A percentile compares a stretch with the other conserved stretches of the same genome.
Evolutionary conservation across 306 rosid genomes (phyloP).

Genomic region (Medicago lupulina): DNA sequence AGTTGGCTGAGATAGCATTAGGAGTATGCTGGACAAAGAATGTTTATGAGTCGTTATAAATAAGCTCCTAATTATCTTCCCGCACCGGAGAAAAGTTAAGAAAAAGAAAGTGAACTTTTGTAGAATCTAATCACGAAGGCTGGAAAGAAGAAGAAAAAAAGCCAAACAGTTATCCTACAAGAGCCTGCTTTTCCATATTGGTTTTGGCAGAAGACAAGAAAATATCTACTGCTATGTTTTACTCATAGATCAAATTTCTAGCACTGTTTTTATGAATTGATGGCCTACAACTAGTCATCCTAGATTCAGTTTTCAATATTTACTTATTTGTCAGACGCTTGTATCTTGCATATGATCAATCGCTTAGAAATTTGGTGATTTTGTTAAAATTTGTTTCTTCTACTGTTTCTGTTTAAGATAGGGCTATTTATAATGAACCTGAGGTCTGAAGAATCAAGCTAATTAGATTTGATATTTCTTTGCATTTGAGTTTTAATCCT

Average conservation of each 20-base stretch:
- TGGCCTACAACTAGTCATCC: slow-evolving; percentile 21
- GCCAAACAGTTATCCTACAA: not conserved
- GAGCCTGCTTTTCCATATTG: too few species aligned
- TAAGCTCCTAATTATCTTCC: not conserved
- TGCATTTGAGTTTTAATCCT: slow-evolving; percentile 22
- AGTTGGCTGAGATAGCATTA: not conserved
- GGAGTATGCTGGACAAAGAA: not conserved
- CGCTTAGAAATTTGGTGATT: slow-evolving; percentile 30
- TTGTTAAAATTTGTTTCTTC: slow-evolving; percentile 24
- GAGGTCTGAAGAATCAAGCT: slow-evolving; percentile 11
- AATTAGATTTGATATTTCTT: slow-evolving; percentile 15
- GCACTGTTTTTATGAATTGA: not conserved
- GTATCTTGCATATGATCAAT: slow-evolving; percentile 14
- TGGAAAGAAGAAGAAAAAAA: not conserved
- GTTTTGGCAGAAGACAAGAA: too few species aligned
- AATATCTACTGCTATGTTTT: slow-evolving; percentile 3
- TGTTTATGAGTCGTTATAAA: not conserved
- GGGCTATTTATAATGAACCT: not conserved
- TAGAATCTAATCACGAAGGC: not conserved
- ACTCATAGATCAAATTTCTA: slow-evolving; percentile 1
- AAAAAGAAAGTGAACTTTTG: not conserved
- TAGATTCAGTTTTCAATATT: slow-evolving; percentile 30
- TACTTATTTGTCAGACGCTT: slow-evolving; percentile 18
- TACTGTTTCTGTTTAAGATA: slow-evolving; percentile 9
- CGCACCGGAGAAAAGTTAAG: not conserved